phyloP scores from a whole-genome alignment of 108 stramenopile species.

The Pseudonitzschia multistriata region DNA sequence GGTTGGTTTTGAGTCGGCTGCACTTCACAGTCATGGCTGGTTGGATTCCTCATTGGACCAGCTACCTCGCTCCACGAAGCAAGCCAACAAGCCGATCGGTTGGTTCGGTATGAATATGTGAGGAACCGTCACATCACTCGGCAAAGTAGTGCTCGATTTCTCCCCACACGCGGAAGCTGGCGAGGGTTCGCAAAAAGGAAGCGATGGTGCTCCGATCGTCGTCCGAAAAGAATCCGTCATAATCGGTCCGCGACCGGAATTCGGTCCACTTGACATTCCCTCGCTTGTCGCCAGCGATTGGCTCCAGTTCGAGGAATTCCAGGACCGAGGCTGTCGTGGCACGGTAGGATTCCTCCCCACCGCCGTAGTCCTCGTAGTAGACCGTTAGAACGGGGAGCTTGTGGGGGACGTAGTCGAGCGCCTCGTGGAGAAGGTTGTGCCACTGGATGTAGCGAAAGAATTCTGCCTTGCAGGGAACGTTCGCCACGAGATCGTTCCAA shows the following conservation, averaged over 20 bases:
- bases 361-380: constrained; percentile 76
- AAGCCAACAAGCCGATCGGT: no score
- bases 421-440: constrained; percentile 72
- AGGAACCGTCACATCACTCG: no score
- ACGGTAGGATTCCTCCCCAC: constrained; percentile 31
- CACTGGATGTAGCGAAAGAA: constrained; percentile 78
- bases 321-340: constrained; percentile 46
- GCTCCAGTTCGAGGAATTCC: constrained; percentile 56
- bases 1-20: no score
- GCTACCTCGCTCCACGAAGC: no score
- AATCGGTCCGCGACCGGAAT: constrained; percentile 20
- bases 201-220: not conserved
- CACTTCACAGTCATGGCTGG: no score
- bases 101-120: no score
- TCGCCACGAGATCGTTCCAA: constrained; percentile 31
- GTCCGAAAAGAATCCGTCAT: constrained; percentile 17
- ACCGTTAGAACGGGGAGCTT: constrained; percentile 54
- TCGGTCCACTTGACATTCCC: constrained; percentile 14
- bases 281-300: constrained; percentile 12
- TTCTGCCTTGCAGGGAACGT: constrained; percentile 72
- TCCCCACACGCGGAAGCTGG: constrained; percentile 25
- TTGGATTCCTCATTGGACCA: no score
- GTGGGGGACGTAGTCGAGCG: constrained; percentile 22
- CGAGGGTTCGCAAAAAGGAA: constrained; percentile 11
- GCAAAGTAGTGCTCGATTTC: constrained; percentile 43